Conservation (phyloP, 2,329 filamentous ascomycete species). For the Tothia fuscella region DNA sequence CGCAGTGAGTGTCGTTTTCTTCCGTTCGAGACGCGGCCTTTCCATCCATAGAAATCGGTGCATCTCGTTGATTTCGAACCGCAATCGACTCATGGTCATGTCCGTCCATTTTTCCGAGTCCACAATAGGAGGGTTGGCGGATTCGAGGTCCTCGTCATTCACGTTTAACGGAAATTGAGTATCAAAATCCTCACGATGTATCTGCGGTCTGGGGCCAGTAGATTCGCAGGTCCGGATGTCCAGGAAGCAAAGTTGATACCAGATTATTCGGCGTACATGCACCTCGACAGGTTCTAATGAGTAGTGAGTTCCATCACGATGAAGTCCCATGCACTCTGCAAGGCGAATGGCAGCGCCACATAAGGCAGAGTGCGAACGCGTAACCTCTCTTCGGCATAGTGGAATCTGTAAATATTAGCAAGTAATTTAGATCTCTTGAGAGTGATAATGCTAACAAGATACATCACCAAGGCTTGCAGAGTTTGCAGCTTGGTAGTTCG, state of each 20-base stretch:
- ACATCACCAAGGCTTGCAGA: slow-evolving; percentile 66
- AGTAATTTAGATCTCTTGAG: neutral
- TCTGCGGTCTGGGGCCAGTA: slow-evolving; percentile 58
- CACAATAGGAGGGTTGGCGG: slow-evolving; percentile 28
- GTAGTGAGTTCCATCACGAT: slow-evolving; percentile 58
- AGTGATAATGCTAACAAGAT: slow-evolving; percentile 43
- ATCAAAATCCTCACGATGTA: slow-evolving; percentile 64
- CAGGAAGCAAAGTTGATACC: slow-evolving; percentile 68
- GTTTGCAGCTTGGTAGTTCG: slow-evolving; percentile 62
- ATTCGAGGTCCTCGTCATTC: slow-evolving; percentile 50
- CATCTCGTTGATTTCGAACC: slow-evolving; percentile 64
- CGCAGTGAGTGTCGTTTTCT: slow-evolving; percentile 49
- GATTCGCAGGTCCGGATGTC: slow-evolving; percentile 65
- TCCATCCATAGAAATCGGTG: slow-evolving; percentile 60
- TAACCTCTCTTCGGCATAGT: slow-evolving; percentile 59
- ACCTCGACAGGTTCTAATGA: slow-evolving; percentile 55
- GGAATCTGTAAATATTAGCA: slow-evolving; percentile 42
- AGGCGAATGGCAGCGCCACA: slow-evolving; percentile 61
- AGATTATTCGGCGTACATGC: slow-evolving; percentile 59
- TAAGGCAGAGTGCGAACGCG: slow-evolving; percentile 59
- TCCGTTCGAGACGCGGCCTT: slow-evolving; percentile 49
- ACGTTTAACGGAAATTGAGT: slow-evolving; percentile 61
- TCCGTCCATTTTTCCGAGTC: slow-evolving; percentile 51
- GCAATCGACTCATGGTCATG: slow-evolving; percentile 54
- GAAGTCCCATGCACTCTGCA: slow-evolving; percentile 66